Conservation (phyloP, 140 eudicot genomes). For the Flaveria floridana region DNA sequence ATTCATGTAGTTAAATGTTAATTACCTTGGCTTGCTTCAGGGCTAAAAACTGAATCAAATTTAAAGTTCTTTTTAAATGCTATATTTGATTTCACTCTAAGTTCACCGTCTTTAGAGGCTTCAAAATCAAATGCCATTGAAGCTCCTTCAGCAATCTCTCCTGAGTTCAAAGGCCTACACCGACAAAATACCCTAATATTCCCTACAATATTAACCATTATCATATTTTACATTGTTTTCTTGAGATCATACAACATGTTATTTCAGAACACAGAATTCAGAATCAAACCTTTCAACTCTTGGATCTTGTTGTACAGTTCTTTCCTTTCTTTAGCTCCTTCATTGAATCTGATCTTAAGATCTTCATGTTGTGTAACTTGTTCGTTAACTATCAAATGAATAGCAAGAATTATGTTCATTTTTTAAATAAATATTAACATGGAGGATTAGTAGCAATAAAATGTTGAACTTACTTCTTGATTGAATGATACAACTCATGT, state of each 20-base stretch:
- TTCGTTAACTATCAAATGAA: constrained; percentile 50
- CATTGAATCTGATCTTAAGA: constrained; percentile 57
- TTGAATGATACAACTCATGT: constrained; percentile 52
- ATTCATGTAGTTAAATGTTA: background rate
- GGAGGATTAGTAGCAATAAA: constrained; percentile 8
- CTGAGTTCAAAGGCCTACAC: constrained; percentile 80
- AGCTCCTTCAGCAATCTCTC: constrained; percentile 69
- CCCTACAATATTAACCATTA: constrained; percentile 47
- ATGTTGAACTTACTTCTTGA: constrained; percentile 53
- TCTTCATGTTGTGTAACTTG: constrained; percentile 60
- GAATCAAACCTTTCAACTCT: constrained; percentile 71
- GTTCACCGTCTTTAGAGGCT: constrained; percentile 72
- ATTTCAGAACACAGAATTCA: constrained; percentile 10
- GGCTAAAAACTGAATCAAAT: constrained; percentile 85
- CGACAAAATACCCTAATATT: constrained; percentile 94
- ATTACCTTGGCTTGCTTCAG: constrained; percentile 83
- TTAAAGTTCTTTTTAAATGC: constrained; percentile 58
- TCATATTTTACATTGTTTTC: constrained; percentile 20
- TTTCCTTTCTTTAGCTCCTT: constrained; percentile 74
- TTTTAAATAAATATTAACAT: background rate
- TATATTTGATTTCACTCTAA: constrained; percentile 56
- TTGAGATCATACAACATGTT: background rate
- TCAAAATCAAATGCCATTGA: constrained; percentile 75
- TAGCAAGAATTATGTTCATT: constrained; percentile 14
- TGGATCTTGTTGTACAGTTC: constrained; percentile 83